Evolutionary conservation across 2,329 filamentous ascomycete genomes (phyloP), one percentile per base, ranked within the genome.

Genomic region (Exophiala lecanii-corni): DNA sequence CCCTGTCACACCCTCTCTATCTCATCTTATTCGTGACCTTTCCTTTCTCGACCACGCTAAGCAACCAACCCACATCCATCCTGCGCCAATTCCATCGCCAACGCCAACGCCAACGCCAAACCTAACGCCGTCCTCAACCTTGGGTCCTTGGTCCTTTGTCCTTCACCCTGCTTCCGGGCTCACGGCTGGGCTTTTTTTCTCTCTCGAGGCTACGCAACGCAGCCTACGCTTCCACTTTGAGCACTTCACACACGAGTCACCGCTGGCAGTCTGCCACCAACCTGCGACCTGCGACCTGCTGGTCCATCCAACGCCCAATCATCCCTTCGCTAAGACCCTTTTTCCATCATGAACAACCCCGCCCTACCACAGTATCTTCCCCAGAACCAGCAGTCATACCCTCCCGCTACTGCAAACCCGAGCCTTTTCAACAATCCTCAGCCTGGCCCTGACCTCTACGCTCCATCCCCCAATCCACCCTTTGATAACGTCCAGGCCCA

Each of bases 331-430:
- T 45, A 37, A 39, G 38, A 26, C 12, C 23, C 12, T 12, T 26
- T 6, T 26, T 15, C 33, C 21, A 52, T 49, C 50, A 55, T 50
- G 49, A 52, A 51, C 40, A 51, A 56, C 54, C 53, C 54, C 54
- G 50, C 47, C 48, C 39, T 50, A 41, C 51, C 45, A 39, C 25
- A 41, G 38, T 52, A 50, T 41, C 47, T 28, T 42, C 21, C 49
- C 17, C 45, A 51, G 32, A 43, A 28, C 25, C 43, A 36, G 35
- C 33, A 23, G 12, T 38, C 37, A 18, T 45, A 50, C 36, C 43
- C 36, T 40, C 20, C 15, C 17, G 36, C 20, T 30, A 7, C 23
- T 6, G 13, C 20, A 12, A 10, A 20, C 13, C 17, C 9, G 18
- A 9, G 17, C 26, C 10, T 19, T 20, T 51, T 43, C 39, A 49